A percentile compares a stretch with the other conserved stretches of the same genome.
phyloP scores from a whole-genome alignment of 306 rosid species.

The Medicago ruthenica region DNA sequence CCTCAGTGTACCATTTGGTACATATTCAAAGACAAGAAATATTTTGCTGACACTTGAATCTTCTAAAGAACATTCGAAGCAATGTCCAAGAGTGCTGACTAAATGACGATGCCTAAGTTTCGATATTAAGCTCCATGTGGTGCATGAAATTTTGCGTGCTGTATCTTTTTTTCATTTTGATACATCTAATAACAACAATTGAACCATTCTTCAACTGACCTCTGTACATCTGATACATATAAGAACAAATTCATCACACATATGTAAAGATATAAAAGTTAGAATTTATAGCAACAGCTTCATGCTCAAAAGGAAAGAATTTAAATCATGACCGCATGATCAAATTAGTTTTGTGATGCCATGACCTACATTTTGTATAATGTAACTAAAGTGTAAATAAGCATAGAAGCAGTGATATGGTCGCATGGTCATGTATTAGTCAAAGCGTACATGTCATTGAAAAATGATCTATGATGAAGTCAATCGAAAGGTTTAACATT shows the following conservation, averaged over 20 bases:
- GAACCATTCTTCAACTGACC: slow-evolving; percentile 84
- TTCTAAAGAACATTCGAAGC: slow-evolving; percentile 88
- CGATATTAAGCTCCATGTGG: slow-evolving; percentile 73
- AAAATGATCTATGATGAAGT: no score
- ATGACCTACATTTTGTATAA: no score
- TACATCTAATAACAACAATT: slow-evolving; percentile 70
- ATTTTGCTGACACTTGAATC: slow-evolving; percentile 88
- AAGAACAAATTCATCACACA: not conserved
- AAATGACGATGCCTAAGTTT: slow-evolving; percentile 91
- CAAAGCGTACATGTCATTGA: no score
- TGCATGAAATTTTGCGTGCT: slow-evolving; percentile 68
- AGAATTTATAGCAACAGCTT: no score
- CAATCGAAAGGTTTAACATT: no score
- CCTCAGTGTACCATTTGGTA: slow-evolving; percentile 82
- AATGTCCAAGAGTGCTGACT: slow-evolving; percentile 92
- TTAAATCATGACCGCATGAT: no score
- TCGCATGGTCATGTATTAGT: no score
- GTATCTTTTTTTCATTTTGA: slow-evolving; percentile 65
- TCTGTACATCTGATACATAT: slow-evolving; percentile 75
- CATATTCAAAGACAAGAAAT: slow-evolving; percentile 79
- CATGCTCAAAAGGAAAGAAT: no score
- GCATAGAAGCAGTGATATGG: no score
- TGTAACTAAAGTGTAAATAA: no score
- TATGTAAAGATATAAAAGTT: no score
- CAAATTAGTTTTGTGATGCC: no score